Conservation (phyloP, 345 rosid species). For the Eucalyptus sideroxylon region DNA sequence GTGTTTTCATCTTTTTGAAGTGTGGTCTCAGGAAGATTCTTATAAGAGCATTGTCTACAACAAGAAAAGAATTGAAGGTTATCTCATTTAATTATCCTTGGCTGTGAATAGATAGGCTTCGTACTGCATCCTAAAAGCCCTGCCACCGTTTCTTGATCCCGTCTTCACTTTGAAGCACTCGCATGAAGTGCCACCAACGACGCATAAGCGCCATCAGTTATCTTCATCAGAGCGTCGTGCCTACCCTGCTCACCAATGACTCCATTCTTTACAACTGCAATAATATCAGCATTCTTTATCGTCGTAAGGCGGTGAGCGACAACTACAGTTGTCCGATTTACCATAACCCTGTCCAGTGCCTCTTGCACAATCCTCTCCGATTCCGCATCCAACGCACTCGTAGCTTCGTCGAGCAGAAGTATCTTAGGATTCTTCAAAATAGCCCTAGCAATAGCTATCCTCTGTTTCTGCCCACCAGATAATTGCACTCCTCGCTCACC, state of each 20-base stretch:
- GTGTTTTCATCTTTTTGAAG: background rate
- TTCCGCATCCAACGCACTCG: constrained; percentile 66
- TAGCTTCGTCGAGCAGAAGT: constrained; percentile 60
- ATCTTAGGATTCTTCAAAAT: constrained; percentile 56
- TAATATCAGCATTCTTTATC: constrained; percentile 43
- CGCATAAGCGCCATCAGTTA: constrained; percentile 41
- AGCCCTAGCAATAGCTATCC: constrained; percentile 56
- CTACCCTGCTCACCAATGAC: constrained; percentile 52
- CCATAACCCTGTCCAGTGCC: constrained; percentile 64
- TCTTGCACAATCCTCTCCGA: constrained; percentile 58
- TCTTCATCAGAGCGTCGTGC: constrained; percentile 40
- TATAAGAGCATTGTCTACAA: background rate
- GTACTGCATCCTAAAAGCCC: background rate
- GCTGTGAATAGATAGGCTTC: background rate
- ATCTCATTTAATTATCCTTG: background rate
- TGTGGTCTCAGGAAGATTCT: background rate
- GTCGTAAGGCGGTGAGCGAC: constrained; percentile 62
- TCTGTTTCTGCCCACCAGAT: constrained; percentile 66
- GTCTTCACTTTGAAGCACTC: background rate
- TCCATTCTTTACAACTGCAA: constrained; percentile 63
- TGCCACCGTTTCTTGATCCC: background rate
- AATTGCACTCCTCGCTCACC: constrained; percentile 69
- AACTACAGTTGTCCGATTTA: constrained; percentile 42
- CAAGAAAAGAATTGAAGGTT: background rate
- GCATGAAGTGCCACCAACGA: constrained; percentile 49